phyloP scores from a whole-genome alignment of 139 green algal genomes.

The Closterium sp. region DNA sequence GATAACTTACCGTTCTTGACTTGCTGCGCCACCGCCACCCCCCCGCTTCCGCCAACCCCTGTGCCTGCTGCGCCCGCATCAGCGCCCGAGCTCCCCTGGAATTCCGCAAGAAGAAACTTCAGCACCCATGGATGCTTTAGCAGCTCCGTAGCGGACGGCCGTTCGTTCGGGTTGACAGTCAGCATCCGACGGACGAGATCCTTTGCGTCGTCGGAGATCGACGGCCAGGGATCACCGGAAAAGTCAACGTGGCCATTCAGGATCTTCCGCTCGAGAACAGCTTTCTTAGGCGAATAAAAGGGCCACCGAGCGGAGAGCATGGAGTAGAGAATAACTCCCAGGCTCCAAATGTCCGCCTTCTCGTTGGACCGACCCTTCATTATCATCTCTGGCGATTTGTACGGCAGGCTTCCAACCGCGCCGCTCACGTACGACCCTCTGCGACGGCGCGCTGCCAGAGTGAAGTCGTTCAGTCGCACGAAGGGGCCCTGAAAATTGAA shows the following conservation, averaged over 20 bases:
- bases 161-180: constrained; percentile 70
- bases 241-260: constrained; percentile 70
- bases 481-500: background rate
- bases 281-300: background rate
- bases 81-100: background rate
- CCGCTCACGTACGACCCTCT: background rate
- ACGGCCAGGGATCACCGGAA: constrained; percentile 66
- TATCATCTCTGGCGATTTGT: background rate
- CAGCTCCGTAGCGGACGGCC: constrained; percentile 73
- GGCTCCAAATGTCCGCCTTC: background rate
- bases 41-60: background rate
- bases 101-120: background rate
- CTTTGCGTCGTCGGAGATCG: constrained; percentile 62
- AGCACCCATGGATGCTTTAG: constrained; percentile 46
- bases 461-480: background rate
- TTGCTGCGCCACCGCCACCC: background rate
- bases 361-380: background rate
- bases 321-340: constrained; percentile 4
- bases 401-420: background rate
- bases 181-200: constrained; percentile 58
- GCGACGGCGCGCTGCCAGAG: background rate
- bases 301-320: background rate
- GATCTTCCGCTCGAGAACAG: constrained; percentile 32
- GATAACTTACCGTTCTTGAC: background rate
- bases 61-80: background rate